Conservation (phyloP, 1,139 yeast species). For the Yamadazyma trypodendri region DNA sequence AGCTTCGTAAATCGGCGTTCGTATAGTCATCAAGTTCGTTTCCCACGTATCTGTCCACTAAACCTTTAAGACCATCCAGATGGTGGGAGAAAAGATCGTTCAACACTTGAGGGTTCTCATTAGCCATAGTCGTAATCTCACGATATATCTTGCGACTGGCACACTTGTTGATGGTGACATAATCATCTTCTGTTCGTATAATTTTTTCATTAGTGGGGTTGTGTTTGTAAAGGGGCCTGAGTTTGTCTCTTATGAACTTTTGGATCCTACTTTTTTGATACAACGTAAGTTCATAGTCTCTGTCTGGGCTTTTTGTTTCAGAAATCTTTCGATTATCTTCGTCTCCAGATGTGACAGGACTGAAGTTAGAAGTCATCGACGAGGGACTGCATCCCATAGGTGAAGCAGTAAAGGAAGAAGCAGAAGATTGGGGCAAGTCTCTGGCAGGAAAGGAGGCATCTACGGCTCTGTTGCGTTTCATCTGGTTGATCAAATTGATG, state of each 20-base stretch:
- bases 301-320: neutral
- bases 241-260: constrained; percentile 46
- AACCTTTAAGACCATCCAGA: constrained; percentile 16
- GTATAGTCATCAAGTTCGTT: constrained; percentile 17
- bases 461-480: constrained; percentile 4
- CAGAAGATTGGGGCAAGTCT: neutral
- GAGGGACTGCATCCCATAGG: constrained; percentile 14
- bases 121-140: constrained; percentile 8
- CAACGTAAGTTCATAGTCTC: constrained; percentile 25
- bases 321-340: constrained; percentile 4
- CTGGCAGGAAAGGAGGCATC: neutral
- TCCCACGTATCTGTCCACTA: constrained; percentile 25
- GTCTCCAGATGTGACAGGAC: constrained; percentile 11
- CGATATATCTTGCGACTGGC: constrained; percentile 48
- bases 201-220: constrained; percentile 7
- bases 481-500: constrained; percentile 1
- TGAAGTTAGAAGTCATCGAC: constrained; percentile 10
- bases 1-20: neutral
- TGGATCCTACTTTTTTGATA: constrained; percentile 53
- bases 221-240: constrained; percentile 49
- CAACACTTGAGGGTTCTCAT: constrained; percentile 12
- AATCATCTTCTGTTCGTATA: constrained; percentile 29
- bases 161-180: constrained; percentile 36
- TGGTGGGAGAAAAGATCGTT: constrained; percentile 20
- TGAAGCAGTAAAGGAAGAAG: constrained; percentile 8